A percentile compares a stretch with the other conserved stretches of the same genome.
These are phyloP conservation scores for Nannochloris sp. DNA, from an alignment of 139 green algal species.

Conservation along the genomic window DNA sequence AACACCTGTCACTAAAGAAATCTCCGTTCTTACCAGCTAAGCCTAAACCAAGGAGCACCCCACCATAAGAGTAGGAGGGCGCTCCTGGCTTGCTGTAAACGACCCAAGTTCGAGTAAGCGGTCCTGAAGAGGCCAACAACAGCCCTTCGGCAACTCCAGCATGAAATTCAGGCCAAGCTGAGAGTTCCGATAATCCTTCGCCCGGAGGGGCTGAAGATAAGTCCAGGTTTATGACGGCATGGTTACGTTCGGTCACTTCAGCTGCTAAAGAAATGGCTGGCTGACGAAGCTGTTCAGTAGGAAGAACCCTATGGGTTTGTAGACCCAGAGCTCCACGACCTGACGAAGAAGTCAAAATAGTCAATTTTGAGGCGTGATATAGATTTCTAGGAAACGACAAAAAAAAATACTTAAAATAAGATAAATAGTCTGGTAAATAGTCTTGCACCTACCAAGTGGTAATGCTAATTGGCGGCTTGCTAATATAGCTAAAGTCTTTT, in stretches of 20 bases:
- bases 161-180: slow-evolving; percentile 96
- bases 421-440: background rate
- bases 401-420: background rate
- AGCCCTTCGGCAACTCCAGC: slow-evolving; percentile 83
- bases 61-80: slow-evolving; percentile 73
- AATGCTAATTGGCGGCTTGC: background rate
- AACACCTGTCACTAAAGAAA: too few relatives aligned
- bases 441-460: background rate
- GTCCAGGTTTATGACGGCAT: slow-evolving; percentile 69
- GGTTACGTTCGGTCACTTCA: slow-evolving; percentile 49
- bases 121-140: slow-evolving; percentile 35
- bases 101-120: slow-evolving; percentile 71
- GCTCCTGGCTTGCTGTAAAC: slow-evolving; percentile 66
- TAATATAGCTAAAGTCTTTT: too few relatives aligned
- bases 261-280: slow-evolving; percentile 69
- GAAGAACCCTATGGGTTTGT: slow-evolving; percentile 38
- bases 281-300: slow-evolving; percentile 71
- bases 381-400: background rate
- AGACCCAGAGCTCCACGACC: slow-evolving; percentile 28
- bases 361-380: background rate
- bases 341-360: background rate
- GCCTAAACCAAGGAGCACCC: slow-evolving; percentile 86
- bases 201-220: slow-evolving; percentile 43
- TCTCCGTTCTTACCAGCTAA: too few relatives aligned
- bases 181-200: slow-evolving; percentile 57